A percentile compares a stretch with the other conserved stretches of the same genome.
These are phyloP conservation scores for Amanita subjunquillea DNA, from an alignment of 768 basidiomycete species.

Conservation along the genomic window DNA sequence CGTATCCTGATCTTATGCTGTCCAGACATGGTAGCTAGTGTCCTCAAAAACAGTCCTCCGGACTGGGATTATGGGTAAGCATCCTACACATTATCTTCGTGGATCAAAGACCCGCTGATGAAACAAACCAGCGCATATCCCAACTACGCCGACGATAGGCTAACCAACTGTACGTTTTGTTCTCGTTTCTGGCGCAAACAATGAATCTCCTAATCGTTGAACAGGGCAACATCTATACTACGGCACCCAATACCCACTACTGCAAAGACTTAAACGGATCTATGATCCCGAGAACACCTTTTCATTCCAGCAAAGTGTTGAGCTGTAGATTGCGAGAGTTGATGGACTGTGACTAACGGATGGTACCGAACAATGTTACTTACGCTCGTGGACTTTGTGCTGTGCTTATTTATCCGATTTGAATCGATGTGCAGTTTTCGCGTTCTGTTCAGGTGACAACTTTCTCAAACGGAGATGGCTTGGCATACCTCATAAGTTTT, in stretches of 20 bases:
- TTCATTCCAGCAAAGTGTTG: constrained; percentile 19
- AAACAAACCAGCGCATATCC: constrained; percentile 17
- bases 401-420: no score
- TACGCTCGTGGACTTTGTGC: no score
- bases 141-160: constrained; percentile 29
- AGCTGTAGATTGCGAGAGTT: not conserved
- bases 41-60: constrained; percentile 23
- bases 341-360: no score
- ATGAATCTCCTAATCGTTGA: not conserved
- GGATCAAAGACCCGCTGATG: constrained; percentile 23
- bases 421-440: no score
- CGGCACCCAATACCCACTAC: constrained; percentile 18
- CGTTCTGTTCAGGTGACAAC: no score
- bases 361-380: no score
- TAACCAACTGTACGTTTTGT: constrained; percentile 18
- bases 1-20: not conserved
- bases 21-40: constrained; percentile 21
- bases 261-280: constrained; percentile 20
- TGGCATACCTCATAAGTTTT: no score
- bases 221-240: constrained; percentile 25
- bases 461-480: no score
- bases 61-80: constrained; percentile 29
- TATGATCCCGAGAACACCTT: constrained; percentile 28
- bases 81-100: constrained; percentile 17
- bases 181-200: not conserved